phyloP scores from a whole-genome alignment of 495 filamentous ascomycete species.

The Tuber microsphaerosporum region DNA sequence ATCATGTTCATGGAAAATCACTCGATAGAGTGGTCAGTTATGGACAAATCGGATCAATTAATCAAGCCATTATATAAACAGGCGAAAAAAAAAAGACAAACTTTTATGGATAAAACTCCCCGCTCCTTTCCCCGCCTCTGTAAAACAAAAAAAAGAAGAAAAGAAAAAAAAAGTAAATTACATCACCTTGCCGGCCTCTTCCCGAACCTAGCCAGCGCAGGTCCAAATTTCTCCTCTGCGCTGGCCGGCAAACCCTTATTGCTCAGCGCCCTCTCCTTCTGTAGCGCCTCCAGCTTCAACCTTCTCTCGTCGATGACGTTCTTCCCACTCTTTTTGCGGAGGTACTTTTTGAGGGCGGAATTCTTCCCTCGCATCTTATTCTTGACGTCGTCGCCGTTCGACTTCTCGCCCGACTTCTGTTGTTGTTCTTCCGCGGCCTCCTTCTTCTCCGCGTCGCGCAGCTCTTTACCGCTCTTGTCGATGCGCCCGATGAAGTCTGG shows the following conservation, averaged over 20 bases:
- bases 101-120: neutral
- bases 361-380: conserved; percentile 87
- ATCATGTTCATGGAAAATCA: neutral
- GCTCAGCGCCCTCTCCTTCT: conserved; percentile 57
- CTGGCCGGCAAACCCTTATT: conserved; percentile 57
- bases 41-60: neutral
- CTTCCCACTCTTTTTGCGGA: conserved; percentile 78
- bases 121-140: neutral
- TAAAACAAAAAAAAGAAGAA: neutral
- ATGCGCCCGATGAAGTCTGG: conserved; percentile 83
- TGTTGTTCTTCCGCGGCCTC: conserved; percentile 37
- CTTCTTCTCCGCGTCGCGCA: conserved; percentile 68
- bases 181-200: conserved; percentile 37
- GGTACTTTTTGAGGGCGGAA: conserved; percentile 71
- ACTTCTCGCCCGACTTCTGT: conserved; percentile 53
- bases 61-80: neutral
- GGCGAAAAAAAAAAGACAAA: neutral
- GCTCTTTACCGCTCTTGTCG: conserved; percentile 64
- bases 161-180: neutral
- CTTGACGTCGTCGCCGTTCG: conserved; percentile 56
- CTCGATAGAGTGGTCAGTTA: neutral
- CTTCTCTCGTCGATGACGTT: conserved; percentile 90
- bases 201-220: conserved; percentile 64
- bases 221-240: conserved; percentile 55
- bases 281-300: conserved; percentile 59